Conservation (phyloP, 345 rosid genomes). For the Mallotus nudiflorus region DNA sequence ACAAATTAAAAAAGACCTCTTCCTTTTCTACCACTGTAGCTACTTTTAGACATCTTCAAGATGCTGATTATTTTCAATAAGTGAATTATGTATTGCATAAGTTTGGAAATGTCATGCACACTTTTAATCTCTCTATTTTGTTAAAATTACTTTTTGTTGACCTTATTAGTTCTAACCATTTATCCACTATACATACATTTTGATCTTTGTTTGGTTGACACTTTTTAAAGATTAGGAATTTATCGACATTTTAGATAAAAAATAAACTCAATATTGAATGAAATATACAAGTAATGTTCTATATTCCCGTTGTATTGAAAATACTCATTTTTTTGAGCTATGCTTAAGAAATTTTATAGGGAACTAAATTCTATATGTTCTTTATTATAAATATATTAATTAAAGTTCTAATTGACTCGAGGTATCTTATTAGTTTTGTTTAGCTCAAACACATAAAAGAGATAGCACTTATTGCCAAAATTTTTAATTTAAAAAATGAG, state of each 20-base stretch:
- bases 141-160: conserved; percentile 14
- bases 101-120: conserved; percentile 41
- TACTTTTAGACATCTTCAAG: conserved; percentile 50
- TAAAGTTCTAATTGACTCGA: conserved; percentile 3
- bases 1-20: no score
- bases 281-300: conserved; percentile 56
- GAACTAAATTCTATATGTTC: neutral
- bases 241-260: conserved; percentile 59
- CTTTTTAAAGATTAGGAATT: conserved; percentile 69
- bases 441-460: neutral
- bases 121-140: neutral
- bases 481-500: neutral
- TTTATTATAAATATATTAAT: neutral
- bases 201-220: conserved; percentile 60
- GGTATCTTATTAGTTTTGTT: conserved; percentile 8
- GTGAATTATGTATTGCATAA: conserved; percentile 55
- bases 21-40: conserved; percentile 89
- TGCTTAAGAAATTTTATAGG: neutral
- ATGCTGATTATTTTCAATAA: conserved; percentile 60
- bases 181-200: conserved; percentile 58
- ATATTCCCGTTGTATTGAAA: neutral
- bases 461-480: neutral
- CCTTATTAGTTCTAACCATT: conserved; percentile 68
- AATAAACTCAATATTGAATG: conserved; percentile 48
- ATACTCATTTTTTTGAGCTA: neutral